phyloP scores from a whole-genome alignment of 1,139 yeast genomes.

The Hyphopichia fennica region DNA sequence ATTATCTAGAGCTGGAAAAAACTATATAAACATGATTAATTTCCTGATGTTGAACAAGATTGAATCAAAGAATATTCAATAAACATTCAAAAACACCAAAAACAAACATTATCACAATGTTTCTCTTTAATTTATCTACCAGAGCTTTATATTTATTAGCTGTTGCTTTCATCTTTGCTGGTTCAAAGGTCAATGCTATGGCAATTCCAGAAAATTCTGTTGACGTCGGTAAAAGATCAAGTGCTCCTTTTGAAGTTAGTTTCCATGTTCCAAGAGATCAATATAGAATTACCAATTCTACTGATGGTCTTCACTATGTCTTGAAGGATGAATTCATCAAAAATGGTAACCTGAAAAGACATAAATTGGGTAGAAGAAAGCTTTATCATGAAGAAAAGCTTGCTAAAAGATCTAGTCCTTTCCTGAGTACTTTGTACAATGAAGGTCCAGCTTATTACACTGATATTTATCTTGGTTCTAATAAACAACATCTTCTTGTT shows the following conservation, averaged over 20 bases:
- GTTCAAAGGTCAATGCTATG: not conserved
- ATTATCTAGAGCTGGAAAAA: no score
- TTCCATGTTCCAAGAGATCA: not conserved
- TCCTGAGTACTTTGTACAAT: not conserved
- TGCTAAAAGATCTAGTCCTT: not conserved
- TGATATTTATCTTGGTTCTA: constrained; percentile 18
- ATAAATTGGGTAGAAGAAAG: not conserved
- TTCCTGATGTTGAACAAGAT: no score
- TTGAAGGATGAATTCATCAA: not conserved
- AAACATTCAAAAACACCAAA: no score
- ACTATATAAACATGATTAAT: no score
- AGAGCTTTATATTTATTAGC: not conserved
- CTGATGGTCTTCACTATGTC: not conserved
- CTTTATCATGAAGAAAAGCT: not conserved
- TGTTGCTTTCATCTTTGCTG: not conserved
- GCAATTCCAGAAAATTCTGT: not conserved
- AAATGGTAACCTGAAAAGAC: not conserved
- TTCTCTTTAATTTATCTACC: not conserved
- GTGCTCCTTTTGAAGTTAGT: not conserved
- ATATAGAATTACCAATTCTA: not conserved
- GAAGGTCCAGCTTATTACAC: not conserved
- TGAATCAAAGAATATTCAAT: no score
- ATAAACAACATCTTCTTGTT: constrained; percentile 17
- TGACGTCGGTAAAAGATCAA: not conserved
- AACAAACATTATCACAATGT: not conserved